These are phyloP conservation scores for Fusarium nanum DNA, from an alignment of 2,329 filamentous ascomycete genomes.

Conservation along the genomic window DNA sequence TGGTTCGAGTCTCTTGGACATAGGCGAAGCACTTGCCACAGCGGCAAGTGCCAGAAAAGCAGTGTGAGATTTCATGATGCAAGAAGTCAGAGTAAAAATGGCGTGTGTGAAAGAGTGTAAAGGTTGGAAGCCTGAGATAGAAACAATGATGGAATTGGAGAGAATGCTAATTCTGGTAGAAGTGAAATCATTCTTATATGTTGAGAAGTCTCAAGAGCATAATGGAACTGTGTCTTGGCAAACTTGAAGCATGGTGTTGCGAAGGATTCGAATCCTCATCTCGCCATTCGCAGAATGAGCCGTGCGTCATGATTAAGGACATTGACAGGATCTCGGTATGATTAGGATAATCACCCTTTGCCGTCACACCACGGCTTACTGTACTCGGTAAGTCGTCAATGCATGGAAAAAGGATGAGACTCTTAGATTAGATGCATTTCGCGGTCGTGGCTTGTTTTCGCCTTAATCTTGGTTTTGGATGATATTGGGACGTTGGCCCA, in stretches of 20 bases:
- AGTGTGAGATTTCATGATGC: conserved; percentile 9
- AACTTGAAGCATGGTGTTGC: neutral
- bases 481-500: neutral
- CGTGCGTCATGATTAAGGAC: neutral
- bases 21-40: neutral
- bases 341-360: neutral
- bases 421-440: neutral
- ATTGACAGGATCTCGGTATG: neutral
- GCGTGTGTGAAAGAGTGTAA: neutral
- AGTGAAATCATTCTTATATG: neutral
- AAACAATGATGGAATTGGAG: neutral
- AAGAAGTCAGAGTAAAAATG: neutral
- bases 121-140: neutral
- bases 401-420: neutral
- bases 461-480: neutral
- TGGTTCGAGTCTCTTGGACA: neutral
- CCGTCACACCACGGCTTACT: neutral
- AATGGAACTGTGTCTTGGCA: neutral
- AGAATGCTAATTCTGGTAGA: neutral
- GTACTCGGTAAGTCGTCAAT: neutral
- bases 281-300: neutral
- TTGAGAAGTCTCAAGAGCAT: neutral
- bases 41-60: conserved; percentile 1
- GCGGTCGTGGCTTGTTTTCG: neutral
- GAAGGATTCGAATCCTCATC: neutral